phyloP scores from a whole-genome alignment of 2,329 filamentous ascomycete genomes.

The Lachnellula cervina region DNA sequence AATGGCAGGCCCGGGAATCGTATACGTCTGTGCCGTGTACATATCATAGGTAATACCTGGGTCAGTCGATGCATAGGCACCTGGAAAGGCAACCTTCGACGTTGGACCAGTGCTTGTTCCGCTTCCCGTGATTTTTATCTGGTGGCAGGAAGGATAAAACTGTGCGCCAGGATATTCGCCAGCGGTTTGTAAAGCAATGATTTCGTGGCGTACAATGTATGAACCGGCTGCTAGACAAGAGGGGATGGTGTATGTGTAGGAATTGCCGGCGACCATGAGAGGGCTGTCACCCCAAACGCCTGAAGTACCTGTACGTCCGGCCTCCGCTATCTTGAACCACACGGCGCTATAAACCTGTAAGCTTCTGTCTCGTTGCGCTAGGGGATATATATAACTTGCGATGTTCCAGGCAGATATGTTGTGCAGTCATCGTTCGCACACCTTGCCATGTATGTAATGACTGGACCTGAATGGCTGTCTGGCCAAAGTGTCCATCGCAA shows the following conservation, averaged over 20 bases:
- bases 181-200: constrained; percentile 24
- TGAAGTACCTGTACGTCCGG: constrained; percentile 11
- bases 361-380: neutral
- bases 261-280: constrained; percentile 4
- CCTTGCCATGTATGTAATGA: constrained; percentile 56
- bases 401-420: constrained; percentile 42
- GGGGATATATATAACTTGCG: constrained; percentile 22
- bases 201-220: constrained; percentile 32
- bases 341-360: constrained; percentile 9
- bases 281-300: constrained; percentile 10
- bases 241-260: constrained; percentile 42
- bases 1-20: constrained; percentile 43
- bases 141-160: constrained; percentile 33
- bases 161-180: constrained; percentile 9
- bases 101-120: constrained; percentile 33
- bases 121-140: constrained; percentile 38
- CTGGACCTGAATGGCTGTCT: constrained; percentile 43
- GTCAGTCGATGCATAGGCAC: constrained; percentile 31
- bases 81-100: constrained; percentile 31
- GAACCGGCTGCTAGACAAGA: constrained; percentile 43
- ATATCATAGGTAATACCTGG: constrained; percentile 30
- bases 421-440: constrained; percentile 47
- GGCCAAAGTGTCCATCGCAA: constrained; percentile 52
- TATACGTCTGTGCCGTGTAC: constrained; percentile 36
- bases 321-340: constrained; percentile 16